phyloP scores from a whole-genome alignment of 2,329 filamentous ascomycete species.

The Neobulgaria alba region DNA sequence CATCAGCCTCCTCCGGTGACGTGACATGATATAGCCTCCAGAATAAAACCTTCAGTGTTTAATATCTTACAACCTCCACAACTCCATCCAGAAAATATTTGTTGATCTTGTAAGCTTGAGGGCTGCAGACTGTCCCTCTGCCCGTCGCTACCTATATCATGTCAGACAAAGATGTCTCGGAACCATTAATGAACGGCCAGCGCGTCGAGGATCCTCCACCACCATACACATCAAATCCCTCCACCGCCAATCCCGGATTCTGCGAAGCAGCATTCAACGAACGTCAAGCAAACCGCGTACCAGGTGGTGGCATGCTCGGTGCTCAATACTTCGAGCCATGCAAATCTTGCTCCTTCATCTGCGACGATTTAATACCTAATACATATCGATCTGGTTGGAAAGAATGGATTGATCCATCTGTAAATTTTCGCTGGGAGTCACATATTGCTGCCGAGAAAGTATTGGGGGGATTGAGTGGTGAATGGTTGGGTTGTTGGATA shows the following conservation, averaged over 20 bases:
- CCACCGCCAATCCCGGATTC: slow-evolving; percentile 19
- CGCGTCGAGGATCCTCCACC: background rate
- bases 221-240: background rate
- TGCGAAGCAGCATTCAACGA: slow-evolving; percentile 19
- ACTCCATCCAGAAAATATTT: too few relatives aligned
- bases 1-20: too few relatives aligned
- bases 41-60: too few relatives aligned
- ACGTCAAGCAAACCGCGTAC: slow-evolving; percentile 16
- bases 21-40: too few relatives aligned
- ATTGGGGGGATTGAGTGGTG: slow-evolving; percentile 2
- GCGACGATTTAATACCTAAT: slow-evolving; percentile 13
- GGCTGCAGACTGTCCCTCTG: too few relatives aligned
- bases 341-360: slow-evolving; percentile 13
- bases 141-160: too few relatives aligned
- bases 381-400: slow-evolving; percentile 17
- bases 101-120: too few relatives aligned
- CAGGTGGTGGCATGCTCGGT: slow-evolving; percentile 17
- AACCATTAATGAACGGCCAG: too few relatives aligned
- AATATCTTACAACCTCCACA: too few relatives aligned
- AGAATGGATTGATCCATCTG: slow-evolving; percentile 20
- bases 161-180: too few relatives aligned
- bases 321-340: slow-evolving; percentile 19
- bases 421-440: slow-evolving; percentile 24
- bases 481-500: slow-evolving; percentile 20
- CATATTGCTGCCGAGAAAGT: slow-evolving; percentile 12